Conservation (phyloP, 2,329 filamentous ascomycete genomes). For the Alternaria hordeiaustralica region DNA sequence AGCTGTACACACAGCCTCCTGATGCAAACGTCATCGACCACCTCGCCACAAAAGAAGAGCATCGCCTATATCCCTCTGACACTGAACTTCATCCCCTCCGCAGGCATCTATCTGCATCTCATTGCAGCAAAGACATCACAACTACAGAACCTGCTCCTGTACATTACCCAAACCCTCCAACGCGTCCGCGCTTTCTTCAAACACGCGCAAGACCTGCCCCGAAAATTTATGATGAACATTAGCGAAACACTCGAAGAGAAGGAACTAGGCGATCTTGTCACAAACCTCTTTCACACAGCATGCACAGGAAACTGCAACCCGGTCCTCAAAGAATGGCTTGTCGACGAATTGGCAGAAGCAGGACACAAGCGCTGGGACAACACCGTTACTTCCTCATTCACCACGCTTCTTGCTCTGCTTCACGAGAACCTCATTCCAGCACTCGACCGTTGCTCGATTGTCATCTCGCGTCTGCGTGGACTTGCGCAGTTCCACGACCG, state of each 20-base stretch:
- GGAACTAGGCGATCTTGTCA: slow-evolving; percentile 69
- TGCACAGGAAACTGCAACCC: slow-evolving; percentile 81
- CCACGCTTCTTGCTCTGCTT: slow-evolving; percentile 75
- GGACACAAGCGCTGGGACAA: slow-evolving; percentile 97
- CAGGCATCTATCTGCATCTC: slow-evolving; percentile 80
- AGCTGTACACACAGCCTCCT: slow-evolving; percentile 80
- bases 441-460: slow-evolving; percentile 79
- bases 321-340: slow-evolving; percentile 83
- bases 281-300: slow-evolving; percentile 82
- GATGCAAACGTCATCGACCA: slow-evolving; percentile 53
- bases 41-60: slow-evolving; percentile 35
- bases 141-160: slow-evolving; percentile 83
- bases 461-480: slow-evolving; percentile 82
- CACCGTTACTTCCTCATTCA: slow-evolving; percentile 77
- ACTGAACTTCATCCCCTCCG: slow-evolving; percentile 79
- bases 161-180: slow-evolving; percentile 79
- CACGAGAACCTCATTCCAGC: slow-evolving; percentile 91
- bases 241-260: slow-evolving; percentile 76
- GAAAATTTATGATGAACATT: slow-evolving; percentile 77
- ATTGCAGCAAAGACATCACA: slow-evolving; percentile 87
- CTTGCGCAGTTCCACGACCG: slow-evolving; percentile 81
- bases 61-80: slow-evolving; percentile 70
- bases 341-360: slow-evolving; percentile 73
- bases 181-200: slow-evolving; percentile 86
- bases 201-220: slow-evolving; percentile 78